These are phyloP conservation scores for Murraya koenigii DNA, from an alignment of 345 rosid genomes.

Conservation along the genomic window DNA sequence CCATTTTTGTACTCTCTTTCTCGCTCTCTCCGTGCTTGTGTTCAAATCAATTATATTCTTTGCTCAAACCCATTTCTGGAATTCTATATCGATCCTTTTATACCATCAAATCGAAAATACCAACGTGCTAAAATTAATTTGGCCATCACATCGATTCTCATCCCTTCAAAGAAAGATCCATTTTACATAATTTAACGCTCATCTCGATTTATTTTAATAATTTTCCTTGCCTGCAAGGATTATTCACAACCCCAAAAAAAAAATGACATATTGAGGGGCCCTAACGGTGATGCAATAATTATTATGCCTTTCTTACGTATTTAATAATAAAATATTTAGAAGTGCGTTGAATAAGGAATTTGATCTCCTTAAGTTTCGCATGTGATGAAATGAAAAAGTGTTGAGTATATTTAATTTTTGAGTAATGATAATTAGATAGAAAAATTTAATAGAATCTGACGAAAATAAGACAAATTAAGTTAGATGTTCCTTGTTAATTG, in stretches of 20 bases:
- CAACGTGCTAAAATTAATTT: conserved; percentile 5
- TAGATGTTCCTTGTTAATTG: no score
- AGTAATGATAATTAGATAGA: no score
- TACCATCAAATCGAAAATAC: not conserved
- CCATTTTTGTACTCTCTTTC: conserved; percentile 25
- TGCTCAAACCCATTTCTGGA: not conserved
- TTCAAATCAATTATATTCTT: not conserved
- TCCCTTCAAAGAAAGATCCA: conserved; percentile 1
- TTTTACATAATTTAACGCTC: not conserved
- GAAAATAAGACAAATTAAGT: no score
- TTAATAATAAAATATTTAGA: not conserved
- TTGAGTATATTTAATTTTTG: not conserved
- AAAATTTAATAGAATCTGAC: no score
- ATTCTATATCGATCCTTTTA: not conserved
- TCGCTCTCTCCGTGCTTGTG: no score
- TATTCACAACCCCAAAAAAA: no score
- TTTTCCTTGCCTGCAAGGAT: no score
- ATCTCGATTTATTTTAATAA: no score
- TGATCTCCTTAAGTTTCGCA: not conserved
- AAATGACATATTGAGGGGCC: not conserved
- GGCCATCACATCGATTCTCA: not conserved
- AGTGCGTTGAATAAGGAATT: not conserved
- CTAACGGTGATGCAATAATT: not conserved
- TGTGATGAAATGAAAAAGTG: not conserved
- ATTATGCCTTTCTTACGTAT: not conserved